Evolutionary conservation across 495 filamentous ascomycete genomes (phyloP), one percentile per base, ranked within the genome.

Genomic region (Hamigera avellanea): DNA sequence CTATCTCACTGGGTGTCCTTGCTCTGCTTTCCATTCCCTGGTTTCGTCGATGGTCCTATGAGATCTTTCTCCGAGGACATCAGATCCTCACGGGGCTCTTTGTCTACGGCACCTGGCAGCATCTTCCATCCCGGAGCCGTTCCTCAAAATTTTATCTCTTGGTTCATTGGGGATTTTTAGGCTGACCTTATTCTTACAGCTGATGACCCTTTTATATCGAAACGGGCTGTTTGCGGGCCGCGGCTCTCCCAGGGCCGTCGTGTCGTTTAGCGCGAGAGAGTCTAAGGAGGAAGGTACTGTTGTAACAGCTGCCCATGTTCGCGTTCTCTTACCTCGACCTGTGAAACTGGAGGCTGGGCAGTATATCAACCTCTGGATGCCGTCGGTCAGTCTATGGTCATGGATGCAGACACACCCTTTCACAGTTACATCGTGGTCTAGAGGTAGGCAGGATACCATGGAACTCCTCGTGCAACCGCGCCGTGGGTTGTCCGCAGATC

Each of bases 331-430:
- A 29, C 37, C 51, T 35, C 33, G 45, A 14, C 48, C 52, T 13
- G 13, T 58, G 14, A 46, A 40, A n/a, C 35, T 67, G 6, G 33
- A 59, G 31, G 44, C 55, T 27, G 49, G 61, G 14, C 42, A 65
- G 36, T 65, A 62, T 37, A 56, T 65, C 31, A 61, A 62, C 34
- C 32, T 65, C 14, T 64, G 40, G 49, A 46, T 67, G 9, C 51
- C 52, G 7, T 48, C 45, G 8, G 41, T 60, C 5, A 50, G 49
- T 41, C 33, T 60, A 21, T 55, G 32, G 27, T 60, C 46, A 27
- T 61, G 47, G 40, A 39, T 44, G 15, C 46, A 66, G 40, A 57
- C 42, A 19, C 48, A 68, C 49, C 57, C 52, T n/a, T 68, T 66
- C 35, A 53, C 43, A 8, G 49, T 68, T 1, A 55, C 33, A 37